Conservation (phyloP, 441 rosid genomes). For the Populus trichocarpa region DNA sequence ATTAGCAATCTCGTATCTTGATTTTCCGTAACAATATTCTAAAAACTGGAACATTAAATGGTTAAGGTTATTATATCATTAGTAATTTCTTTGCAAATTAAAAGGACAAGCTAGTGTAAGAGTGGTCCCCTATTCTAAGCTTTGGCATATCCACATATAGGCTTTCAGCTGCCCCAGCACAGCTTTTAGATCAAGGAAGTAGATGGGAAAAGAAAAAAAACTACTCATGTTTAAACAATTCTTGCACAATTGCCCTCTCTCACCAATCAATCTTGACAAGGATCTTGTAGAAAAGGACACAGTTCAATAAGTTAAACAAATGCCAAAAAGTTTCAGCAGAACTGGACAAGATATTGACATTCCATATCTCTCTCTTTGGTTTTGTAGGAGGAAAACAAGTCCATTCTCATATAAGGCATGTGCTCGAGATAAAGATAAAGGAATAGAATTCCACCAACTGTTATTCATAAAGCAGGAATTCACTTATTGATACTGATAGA, state of each 20-base stretch:
- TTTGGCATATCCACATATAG: constrained; percentile 14
- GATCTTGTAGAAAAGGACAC: constrained; percentile 23
- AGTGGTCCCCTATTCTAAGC: constrained; percentile 36
- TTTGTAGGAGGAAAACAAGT: constrained; percentile 16
- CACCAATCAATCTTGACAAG: constrained; percentile 16
- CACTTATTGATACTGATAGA: constrained; percentile 1
- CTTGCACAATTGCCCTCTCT: constrained; percentile 6
- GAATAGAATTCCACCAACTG: constrained; percentile 9
- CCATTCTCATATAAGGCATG: constrained; percentile 17
- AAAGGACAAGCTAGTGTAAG: constrained; percentile 25
- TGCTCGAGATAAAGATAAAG: constrained; percentile 5
- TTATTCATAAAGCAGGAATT: constrained; percentile 12
- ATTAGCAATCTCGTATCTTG: constrained; percentile 10
- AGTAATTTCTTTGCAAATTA: constrained; percentile 7
- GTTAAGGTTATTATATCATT: constrained; percentile 1
- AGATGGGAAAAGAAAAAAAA: background rate
- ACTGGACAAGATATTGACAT: constrained; percentile 25
- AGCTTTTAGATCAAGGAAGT: constrained; percentile 1
- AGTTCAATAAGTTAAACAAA: constrained; percentile 12
- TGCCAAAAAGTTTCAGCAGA: constrained; percentile 12
- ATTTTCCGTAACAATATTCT: constrained; percentile 9
- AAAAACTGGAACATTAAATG: constrained; percentile 10
- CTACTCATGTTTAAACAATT: background rate
- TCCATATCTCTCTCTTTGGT: constrained; percentile 10
- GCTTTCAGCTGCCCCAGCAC: background rate